These are phyloP conservation scores for Tricholoma hemisulphureum DNA, from an alignment of 768 basidiomycete genomes.

Conservation along the genomic window DNA sequence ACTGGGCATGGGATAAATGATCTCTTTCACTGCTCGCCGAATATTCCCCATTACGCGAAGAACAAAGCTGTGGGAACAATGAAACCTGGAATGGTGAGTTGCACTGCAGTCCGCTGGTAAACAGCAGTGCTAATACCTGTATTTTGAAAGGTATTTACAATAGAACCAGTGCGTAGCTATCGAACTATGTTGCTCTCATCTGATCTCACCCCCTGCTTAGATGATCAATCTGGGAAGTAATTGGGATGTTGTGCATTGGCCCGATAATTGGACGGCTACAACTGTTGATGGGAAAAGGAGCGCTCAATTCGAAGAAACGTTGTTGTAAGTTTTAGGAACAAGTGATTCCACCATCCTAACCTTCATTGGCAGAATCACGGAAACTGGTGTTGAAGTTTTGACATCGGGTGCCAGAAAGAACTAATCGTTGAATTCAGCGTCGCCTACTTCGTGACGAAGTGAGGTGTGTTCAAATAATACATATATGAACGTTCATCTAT, in stretches of 20 bases:
- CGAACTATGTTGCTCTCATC: conserved; percentile 4
- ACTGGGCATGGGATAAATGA: conserved; percentile 90
- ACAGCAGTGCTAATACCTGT: conserved; percentile 1
- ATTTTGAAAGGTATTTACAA: conserved; percentile 58
- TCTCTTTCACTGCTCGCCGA: conserved; percentile 82
- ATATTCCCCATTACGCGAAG: conserved; percentile 93
- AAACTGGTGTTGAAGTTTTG: conserved; percentile 84
- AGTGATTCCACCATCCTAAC: background rate
- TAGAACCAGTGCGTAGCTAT: conserved; percentile 61
- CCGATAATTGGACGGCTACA: conserved; percentile 95
- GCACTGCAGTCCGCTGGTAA: background rate
- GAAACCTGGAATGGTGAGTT: conserved; percentile 89
- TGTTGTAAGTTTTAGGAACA: conserved; percentile 61
- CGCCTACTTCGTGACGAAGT: background rate
- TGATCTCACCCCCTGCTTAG: conserved; percentile 39
- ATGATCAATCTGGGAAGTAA: conserved; percentile 90
- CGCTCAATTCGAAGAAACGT: conserved; percentile 97
- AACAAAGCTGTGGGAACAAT: conserved; percentile 91
- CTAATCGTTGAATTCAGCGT: background rate
- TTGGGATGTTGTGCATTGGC: conserved; percentile 83
- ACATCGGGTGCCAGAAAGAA: conserved; percentile 45
- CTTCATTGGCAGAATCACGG: conserved; percentile 67
- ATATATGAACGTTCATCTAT: background rate
- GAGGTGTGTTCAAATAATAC: background rate
- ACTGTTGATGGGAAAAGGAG: conserved; percentile 88